Evolutionary conservation across 306 rosid genomes (phyloP), one percentile per base, ranked within the genome.

Genomic region (Geum urbanum): DNA sequence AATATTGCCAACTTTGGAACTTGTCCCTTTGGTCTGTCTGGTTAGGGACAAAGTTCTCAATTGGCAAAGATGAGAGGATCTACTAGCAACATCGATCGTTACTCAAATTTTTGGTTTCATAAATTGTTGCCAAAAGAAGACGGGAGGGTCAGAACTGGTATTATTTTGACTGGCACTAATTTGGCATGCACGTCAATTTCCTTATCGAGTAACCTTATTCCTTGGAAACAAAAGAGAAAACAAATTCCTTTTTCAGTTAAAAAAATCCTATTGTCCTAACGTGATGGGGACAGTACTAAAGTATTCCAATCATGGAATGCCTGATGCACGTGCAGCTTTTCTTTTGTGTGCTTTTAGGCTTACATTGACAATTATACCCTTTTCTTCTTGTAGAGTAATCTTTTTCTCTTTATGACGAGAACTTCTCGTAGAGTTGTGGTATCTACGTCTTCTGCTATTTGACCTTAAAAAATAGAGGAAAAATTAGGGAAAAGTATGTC

Each of bases 191-290:
- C 47, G 48, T 55, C 74, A 56, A 58, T 78, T 73, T 79, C 90
- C 88, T 73, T 39, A 76, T 81, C 57, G 72, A 65, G 96, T 73
- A 89, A 86, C 92, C 92, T 86, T 81, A 81, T 77, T 56, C 7
- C 15, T 56, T 24, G 76, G 62, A 67, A 54, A 52, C 45, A 44
- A 44, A 72, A 81, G 74, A 77, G 53, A 14, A 6, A 24, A 24
- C 11, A 6, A 61, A 46, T 12, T 18, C 61, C 70, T 71, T 69
- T 27, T 16, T 24, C 24, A n/a, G 35, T 73, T 16, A n/a, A n/a
- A n/a, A n/a, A n/a, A 5, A 19, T 9, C 46, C 46, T 43, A 43
- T 43, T 43, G 9, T 32, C 37, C 37, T 32, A 52, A 52, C 24
- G 11, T 52, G 56, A 18, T 52, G 8, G 9, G 10, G 19, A 2